These are phyloP conservation scores for Aureobasidium sp. DNA, from an alignment of 2,329 filamentous ascomycete species.

Conservation along the genomic window DNA sequence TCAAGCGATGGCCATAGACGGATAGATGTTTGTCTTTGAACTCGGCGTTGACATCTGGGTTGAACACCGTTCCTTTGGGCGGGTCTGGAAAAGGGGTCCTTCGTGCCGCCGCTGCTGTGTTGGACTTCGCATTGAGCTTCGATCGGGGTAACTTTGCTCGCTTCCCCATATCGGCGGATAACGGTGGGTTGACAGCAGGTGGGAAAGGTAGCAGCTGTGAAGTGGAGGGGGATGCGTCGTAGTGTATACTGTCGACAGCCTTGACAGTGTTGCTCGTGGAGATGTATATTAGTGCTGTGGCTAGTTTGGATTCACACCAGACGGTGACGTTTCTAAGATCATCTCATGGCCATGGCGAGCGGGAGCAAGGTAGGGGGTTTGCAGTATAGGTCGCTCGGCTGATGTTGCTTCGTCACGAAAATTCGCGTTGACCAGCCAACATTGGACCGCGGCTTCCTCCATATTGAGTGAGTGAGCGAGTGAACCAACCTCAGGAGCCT, in stretches of 20 bases:
- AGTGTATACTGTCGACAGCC: not conserved
- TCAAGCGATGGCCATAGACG: not conserved
- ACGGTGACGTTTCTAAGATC: no score
- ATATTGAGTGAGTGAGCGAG: no score
- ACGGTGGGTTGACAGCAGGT: not conserved
- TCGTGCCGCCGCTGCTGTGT: not conserved
- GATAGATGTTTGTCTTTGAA: not conserved
- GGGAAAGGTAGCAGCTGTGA: no score
- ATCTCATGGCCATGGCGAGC: not conserved
- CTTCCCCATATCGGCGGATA: not conserved
- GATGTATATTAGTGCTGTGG: not conserved
- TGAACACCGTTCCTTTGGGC: not conserved
- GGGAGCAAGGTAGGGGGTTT: not conserved
- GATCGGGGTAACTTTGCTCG: not conserved
- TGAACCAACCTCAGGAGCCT: not conserved
- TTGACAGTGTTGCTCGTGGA: not conserved
- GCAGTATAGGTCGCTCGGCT: not conserved
- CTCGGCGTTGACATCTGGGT: not conserved
- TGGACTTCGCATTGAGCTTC: not conserved
- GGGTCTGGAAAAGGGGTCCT: not conserved
- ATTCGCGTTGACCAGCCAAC: constrained; percentile 3
- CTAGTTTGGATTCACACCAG: not conserved
- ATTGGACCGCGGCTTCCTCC: not conserved
- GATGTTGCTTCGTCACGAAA: not conserved
- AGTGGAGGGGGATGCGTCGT: not conserved